A percentile compares a stretch with the other conserved stretches of the same genome.
Evolutionary conservation across 1,139 yeast species (phyloP).

Genomic region (Diutina pseudorugosa): DNA sequence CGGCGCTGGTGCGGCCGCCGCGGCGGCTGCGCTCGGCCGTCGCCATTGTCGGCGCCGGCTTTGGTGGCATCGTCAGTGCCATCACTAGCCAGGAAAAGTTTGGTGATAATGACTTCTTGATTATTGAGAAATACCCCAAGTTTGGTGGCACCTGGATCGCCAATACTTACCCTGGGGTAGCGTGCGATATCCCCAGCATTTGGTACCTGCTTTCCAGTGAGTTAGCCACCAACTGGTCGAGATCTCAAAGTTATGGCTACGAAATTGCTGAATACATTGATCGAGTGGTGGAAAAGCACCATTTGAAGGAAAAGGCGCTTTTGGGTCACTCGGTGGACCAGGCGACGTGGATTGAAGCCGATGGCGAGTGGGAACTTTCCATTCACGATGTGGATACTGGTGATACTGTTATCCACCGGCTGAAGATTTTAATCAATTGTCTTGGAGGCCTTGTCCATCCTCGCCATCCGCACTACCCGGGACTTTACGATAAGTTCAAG

Average conservation of each 20-base stretch:
- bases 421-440: constrained; percentile 21
- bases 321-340: constrained; percentile 20
- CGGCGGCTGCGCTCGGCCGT: constrained; percentile 17
- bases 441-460: constrained; percentile 32
- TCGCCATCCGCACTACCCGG: constrained; percentile 16
- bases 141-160: constrained; percentile 47
- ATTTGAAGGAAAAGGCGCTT: constrained; percentile 17
- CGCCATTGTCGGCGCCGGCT: constrained; percentile 39
- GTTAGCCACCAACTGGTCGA: constrained; percentile 31
- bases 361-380: constrained; percentile 20
- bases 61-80: constrained; percentile 30
- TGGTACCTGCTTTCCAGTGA: constrained; percentile 34
- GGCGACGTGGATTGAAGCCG: constrained; percentile 19
- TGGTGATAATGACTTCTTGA: constrained; percentile 21
- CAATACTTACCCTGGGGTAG: constrained; percentile 43
- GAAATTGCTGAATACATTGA: constrained; percentile 37
- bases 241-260: constrained; percentile 33
- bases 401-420: constrained; percentile 12
- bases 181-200: constrained; percentile 38
- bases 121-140: constrained; percentile 32
- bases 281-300: constrained; percentile 24
- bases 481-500: constrained; percentile 25
- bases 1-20: constrained; percentile 13
- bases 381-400: constrained; percentile 26
- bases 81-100: constrained; percentile 18